Percentiles rank a stretch among this genome's conserved stretches.
Evolutionary conservation across 2,329 filamentous ascomycete genomes (phyloP).

Genomic region (Didymella keratinophila): DNA sequence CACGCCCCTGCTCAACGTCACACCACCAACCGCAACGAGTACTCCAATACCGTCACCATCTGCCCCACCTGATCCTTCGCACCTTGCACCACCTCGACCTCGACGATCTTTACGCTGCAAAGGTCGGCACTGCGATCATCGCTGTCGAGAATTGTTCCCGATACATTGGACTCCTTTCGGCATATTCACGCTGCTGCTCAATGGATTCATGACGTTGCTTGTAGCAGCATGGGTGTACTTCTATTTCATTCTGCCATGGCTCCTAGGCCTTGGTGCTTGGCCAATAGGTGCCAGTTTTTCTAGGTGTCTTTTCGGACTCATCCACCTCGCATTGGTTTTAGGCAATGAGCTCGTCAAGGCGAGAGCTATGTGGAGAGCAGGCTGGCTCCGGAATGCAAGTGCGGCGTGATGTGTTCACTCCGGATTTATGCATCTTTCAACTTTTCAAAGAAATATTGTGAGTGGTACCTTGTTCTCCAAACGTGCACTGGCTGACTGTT

Average conservation of each 20-base stretch:
- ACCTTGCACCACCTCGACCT: neutral
- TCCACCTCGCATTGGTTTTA: too few relatives aligned
- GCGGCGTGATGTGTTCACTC: too few relatives aligned
- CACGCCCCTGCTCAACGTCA: neutral
- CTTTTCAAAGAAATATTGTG: too few relatives aligned
- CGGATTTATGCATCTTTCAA: too few relatives aligned
- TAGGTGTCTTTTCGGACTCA: too few relatives aligned
- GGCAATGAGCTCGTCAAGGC: too few relatives aligned
- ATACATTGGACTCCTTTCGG: neutral
- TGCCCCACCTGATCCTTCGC: neutral
- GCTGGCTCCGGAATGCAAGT: too few relatives aligned
- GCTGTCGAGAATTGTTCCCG: too few relatives aligned
- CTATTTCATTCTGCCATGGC: neutral
- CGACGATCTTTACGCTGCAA: neutral
- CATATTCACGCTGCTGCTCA: neutral
- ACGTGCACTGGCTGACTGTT: too few relatives aligned
- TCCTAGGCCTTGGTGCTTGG: neutral
- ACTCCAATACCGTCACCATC: neutral
- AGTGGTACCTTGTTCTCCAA: too few relatives aligned
- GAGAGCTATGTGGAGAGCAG: too few relatives aligned
- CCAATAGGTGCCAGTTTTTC: too few relatives aligned
- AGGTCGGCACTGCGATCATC: neutral
- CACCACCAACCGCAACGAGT: neutral
- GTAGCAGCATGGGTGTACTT: neutral
- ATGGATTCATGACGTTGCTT: neutral